Base-by-base conservation (phyloP, 1,139 yeast species). In the Zygoascus meyerae region DNA sequence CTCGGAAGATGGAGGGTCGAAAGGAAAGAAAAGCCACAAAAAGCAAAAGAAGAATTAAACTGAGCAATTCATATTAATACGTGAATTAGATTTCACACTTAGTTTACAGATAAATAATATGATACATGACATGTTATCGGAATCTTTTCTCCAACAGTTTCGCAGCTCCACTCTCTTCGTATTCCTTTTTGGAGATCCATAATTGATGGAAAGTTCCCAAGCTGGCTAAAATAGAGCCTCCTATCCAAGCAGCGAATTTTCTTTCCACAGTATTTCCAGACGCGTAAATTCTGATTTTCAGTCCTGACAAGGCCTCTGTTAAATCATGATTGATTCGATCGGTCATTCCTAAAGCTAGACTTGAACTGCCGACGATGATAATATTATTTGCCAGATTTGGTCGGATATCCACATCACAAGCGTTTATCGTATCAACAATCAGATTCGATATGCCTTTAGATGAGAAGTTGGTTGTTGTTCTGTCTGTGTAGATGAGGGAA, bases 141-240 rank as follows among this genome's bases (percentile, higher is more conserved):
- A 61, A 61, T 36, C 64, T 46, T 48, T 61, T 58, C 45, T 62
- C 65, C 4, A 61, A 48, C 38, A 90, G 74, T 63, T 89, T 79
- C 48, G 86, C 94, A 8, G 83, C 78, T 8, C 98, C 98, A 26
- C 83, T 92, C 63, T 92, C 98, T 53, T 87, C 87, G 59, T 85
- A 87, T 66, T 92, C 98, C 57, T 79, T 80, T 63, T 82, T 84
- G 40, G 94, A 86, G 2, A 92, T 95, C 97, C 98, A 92, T 71
- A 89, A 72, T 67, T 92, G 98, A 65, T 92, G 98, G 73, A 92
- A 92, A 1, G 97, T 89, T 26, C 98, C 98, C 59, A 92, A 73
- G 47, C 95, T 84, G 3, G 96, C 83, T 50, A 92, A 72, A 35
- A 92, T 94, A 55, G 95, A 83, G 6, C 97, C 97, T 38, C 99